phyloP scores from a whole-genome alignment of 495 filamentous ascomycete genomes.

The Trichoderma parareesei region DNA sequence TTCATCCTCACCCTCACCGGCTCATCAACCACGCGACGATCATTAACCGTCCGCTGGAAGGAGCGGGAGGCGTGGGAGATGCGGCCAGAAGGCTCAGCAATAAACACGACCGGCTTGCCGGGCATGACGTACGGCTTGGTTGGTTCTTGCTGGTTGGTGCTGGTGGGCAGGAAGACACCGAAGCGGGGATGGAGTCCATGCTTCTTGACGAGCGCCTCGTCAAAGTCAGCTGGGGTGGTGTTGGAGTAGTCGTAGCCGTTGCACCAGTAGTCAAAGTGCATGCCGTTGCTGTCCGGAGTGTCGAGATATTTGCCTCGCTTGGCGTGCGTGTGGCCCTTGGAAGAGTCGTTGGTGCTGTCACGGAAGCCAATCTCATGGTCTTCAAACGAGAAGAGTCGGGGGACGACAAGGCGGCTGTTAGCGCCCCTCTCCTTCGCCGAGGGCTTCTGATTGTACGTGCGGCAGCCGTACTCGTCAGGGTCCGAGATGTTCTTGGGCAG shows the following conservation, averaged over 20 bases:
- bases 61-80: slow-evolving; percentile 34
- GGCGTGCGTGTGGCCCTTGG: slow-evolving; percentile 30
- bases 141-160: slow-evolving; percentile 21
- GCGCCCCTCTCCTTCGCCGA: slow-evolving; percentile 21
- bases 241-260: slow-evolving; percentile 35
- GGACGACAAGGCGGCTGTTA: slow-evolving; percentile 38
- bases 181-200: slow-evolving; percentile 34
- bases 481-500: slow-evolving; percentile 30
- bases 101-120: slow-evolving; percentile 29
- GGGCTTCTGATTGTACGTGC: slow-evolving; percentile 17
- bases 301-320: slow-evolving; percentile 32
- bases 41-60: slow-evolving; percentile 19
- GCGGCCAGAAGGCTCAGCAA: slow-evolving; percentile 23
- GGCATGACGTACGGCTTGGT: slow-evolving; percentile 24
- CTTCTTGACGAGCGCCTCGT: slow-evolving; percentile 32
- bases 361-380: slow-evolving; percentile 42
- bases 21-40: neutral
- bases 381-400: slow-evolving; percentile 29
- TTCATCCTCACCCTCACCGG: slow-evolving; percentile 3
- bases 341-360: slow-evolving; percentile 37
- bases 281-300: slow-evolving; percentile 31
- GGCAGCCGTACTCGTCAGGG: slow-evolving; percentile 34
- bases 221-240: slow-evolving; percentile 30
- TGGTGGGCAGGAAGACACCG: slow-evolving; percentile 29
- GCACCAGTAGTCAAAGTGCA: slow-evolving; percentile 35